A percentile compares a stretch with the other conserved stretches of the same genome.
phyloP scores from a whole-genome alignment of 805 yeast species.

The Metschnikowia noctiluminum region DNA sequence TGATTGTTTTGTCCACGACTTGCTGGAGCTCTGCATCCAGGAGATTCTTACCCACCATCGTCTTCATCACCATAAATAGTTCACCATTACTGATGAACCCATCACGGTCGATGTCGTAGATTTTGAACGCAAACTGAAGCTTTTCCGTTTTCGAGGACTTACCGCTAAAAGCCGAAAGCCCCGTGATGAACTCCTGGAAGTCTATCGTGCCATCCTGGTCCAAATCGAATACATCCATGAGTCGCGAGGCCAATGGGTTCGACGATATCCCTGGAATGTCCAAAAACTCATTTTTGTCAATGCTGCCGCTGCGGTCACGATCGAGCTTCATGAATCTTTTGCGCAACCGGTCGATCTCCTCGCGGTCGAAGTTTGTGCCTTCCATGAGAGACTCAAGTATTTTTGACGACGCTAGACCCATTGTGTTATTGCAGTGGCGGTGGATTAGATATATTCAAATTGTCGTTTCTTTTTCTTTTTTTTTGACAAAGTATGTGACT shows the following conservation, averaged over 20 bases:
- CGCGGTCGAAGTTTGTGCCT: slow-evolving; percentile 83
- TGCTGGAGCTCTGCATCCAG: slow-evolving; percentile 89
- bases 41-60: slow-evolving; percentile 94
- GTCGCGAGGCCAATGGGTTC: slow-evolving; percentile 85
- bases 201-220: slow-evolving; percentile 93
- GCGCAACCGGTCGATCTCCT: slow-evolving; percentile 86
- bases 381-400: slow-evolving; percentile 67
- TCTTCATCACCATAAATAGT: slow-evolving; percentile 81
- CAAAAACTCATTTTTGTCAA: slow-evolving; percentile 86
- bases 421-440: slow-evolving; percentile 14
- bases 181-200: slow-evolving; percentile 89
- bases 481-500: background rate
- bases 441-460: no score
- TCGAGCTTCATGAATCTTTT: slow-evolving; percentile 94
- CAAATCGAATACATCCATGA: slow-evolving; percentile 91
- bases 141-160: slow-evolving; percentile 79
- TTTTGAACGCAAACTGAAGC: slow-evolving; percentile 82
- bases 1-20: slow-evolving; percentile 92
- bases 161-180: slow-evolving; percentile 82
- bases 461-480: no score
- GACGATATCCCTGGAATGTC: slow-evolving; percentile 89
- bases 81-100: slow-evolving; percentile 96
- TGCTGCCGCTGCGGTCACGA: slow-evolving; percentile 86
- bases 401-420: slow-evolving; percentile 64
- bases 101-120: slow-evolving; percentile 93